A percentile compares a stretch with the other conserved stretches of the same genome.
Conservation (phyloP, 176 grass and related monocot species). For the Saccharum officinarum region DNA sequence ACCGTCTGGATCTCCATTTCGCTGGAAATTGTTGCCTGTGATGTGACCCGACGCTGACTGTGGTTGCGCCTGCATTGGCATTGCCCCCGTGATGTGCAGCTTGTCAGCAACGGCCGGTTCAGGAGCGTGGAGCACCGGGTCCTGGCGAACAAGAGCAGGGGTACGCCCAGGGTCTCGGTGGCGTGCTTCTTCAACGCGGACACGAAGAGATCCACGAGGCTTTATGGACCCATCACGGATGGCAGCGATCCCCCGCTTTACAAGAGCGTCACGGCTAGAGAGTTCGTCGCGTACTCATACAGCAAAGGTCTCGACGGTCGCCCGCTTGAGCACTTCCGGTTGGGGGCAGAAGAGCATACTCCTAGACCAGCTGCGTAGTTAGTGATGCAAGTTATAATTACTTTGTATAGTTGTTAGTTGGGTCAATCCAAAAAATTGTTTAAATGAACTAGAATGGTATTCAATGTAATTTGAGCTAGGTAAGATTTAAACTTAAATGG, state of each 20-base stretch:
- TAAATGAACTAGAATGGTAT: too few relatives aligned
- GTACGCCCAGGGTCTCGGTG: background rate
- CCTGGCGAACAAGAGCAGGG: background rate
- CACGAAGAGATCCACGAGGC: background rate
- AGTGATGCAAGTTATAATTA: too few relatives aligned
- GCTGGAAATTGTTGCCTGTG: too few relatives aligned
- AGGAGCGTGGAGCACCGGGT: constrained; percentile 13
- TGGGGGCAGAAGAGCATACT: background rate
- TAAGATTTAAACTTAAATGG: too few relatives aligned
- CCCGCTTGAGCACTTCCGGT: background rate
- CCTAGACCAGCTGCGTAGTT: too few relatives aligned
- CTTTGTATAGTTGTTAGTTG: too few relatives aligned
- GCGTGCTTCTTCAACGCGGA: constrained; percentile 13
- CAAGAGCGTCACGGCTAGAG: background rate
- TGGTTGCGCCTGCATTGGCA: background rate
- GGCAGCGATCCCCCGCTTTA: background rate
- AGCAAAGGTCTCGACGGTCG: background rate
- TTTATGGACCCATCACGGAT: background rate
- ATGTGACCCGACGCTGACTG: too few relatives aligned
- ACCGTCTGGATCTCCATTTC: too few relatives aligned
- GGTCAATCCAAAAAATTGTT: too few relatives aligned
- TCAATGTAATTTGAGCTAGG: too few relatives aligned
- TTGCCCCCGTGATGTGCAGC: background rate
- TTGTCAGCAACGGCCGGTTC: constrained; percentile 11
- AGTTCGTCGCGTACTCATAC: background rate